phyloP scores from a whole-genome alignment of 306 rosid genomes.

The Quercus berberidifolia region DNA sequence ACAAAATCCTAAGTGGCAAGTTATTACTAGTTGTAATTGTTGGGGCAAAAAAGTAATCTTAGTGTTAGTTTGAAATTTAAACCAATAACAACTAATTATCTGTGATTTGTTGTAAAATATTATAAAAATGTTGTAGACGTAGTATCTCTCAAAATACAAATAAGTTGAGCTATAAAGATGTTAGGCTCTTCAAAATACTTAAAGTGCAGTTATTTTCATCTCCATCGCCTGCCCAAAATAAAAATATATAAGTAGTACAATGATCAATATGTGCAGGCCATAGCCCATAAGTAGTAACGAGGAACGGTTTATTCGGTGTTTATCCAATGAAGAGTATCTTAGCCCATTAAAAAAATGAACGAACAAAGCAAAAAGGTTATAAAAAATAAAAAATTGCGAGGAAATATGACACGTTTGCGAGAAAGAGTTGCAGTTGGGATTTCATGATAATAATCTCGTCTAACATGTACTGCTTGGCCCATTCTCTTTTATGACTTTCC shows the following conservation, averaged over 20 bases:
- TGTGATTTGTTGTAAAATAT: too few species aligned
- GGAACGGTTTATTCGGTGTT: not conserved
- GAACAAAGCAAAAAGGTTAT: not conserved
- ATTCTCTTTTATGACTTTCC: constrained; percentile 30
- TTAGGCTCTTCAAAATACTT: too few species aligned
- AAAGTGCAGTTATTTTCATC: not conserved
- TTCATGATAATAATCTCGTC: constrained; percentile 4
- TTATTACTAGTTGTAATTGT: too few species aligned
- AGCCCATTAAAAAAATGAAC: not conserved
- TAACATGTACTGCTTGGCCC: not conserved
- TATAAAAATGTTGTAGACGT: too few species aligned
- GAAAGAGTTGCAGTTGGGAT: constrained; percentile 32
- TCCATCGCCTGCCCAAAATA: not conserved
- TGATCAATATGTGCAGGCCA: not conserved
- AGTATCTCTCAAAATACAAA: not conserved
- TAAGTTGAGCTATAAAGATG: too few species aligned
- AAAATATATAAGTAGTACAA: not conserved
- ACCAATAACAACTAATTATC: too few species aligned
- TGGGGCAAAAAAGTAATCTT: too few species aligned
- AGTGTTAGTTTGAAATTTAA: too few species aligned
- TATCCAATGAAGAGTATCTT: not conserved
- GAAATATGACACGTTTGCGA: constrained; percentile 4
- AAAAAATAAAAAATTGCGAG: not conserved
- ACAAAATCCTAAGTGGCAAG: too few species aligned
- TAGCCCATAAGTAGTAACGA: not conserved